phyloP scores from a whole-genome alignment of 352 stramenopile genomes.

The Phytophthora tubulina region DNA sequence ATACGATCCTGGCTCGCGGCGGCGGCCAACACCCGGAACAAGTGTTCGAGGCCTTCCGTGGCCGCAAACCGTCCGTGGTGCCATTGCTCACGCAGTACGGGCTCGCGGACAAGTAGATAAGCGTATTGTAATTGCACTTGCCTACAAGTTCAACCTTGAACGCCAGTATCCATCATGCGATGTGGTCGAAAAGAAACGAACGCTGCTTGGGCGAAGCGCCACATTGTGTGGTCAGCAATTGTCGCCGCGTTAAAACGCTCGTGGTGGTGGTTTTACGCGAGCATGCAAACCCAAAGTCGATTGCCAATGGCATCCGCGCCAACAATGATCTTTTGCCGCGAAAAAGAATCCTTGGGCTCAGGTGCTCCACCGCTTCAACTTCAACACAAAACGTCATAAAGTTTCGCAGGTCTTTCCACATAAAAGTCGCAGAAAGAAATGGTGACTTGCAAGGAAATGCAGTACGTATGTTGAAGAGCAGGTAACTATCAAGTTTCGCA shows the following conservation, averaged over 20 bases:
- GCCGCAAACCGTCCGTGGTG: conserved; percentile 93
- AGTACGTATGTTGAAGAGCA: too few species aligned
- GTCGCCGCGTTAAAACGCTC: conserved; percentile 6
- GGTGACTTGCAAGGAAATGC: not conserved
- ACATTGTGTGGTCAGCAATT: conserved; percentile 5
- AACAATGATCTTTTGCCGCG: not conserved
- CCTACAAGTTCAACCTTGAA: conserved; percentile 20
- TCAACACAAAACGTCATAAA: conserved; percentile 28
- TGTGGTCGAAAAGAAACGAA: not conserved
- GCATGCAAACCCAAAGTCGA: conserved; percentile 11
- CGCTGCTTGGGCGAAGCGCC: conserved; percentile 13
- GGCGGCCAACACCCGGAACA: conserved; percentile 90
- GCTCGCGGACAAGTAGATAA: conserved; percentile 52
- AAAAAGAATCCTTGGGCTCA: conserved; percentile 20
- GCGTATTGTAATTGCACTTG: not conserved
- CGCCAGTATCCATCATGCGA: conserved; percentile 3
- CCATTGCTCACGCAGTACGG: conserved; percentile 96
- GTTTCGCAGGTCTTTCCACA: conserved; percentile 25
- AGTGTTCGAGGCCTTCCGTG: conserved; percentile 97
- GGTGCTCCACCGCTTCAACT: conserved; percentile 21
- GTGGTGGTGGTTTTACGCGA: not conserved
- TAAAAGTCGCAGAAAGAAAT: conserved; percentile 11
- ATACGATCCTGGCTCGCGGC: conserved; percentile 93
- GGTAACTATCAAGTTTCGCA: too few species aligned
- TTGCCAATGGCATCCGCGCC: not conserved